These are phyloP conservation scores for Cyberlindnera subsufficiens DNA, from an alignment of 805 yeast genomes.

Conservation along the genomic window DNA sequence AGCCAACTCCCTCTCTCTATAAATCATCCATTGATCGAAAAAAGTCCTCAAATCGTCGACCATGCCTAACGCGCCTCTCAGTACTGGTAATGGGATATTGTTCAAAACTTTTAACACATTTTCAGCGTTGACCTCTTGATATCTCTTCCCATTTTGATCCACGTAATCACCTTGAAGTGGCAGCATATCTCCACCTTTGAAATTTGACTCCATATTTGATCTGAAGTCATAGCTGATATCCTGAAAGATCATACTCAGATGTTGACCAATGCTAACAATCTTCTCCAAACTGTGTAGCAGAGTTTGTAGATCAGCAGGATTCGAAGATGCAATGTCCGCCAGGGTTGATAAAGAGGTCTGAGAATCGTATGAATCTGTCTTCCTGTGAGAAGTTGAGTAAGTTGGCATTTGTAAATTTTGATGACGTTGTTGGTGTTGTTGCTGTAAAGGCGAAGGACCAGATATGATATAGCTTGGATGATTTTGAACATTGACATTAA, in stretches of 20 bases:
- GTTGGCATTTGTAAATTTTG: slow-evolving; percentile 11
- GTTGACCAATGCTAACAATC: slow-evolving; percentile 8
- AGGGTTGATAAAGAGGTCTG: slow-evolving; percentile 19
- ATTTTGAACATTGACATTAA: too few species aligned
- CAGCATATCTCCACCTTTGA: not conserved
- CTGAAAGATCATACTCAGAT: slow-evolving; percentile 9
- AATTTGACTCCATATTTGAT: slow-evolving; percentile 3
- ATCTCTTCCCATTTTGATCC: not conserved
- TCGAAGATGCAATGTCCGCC: slow-evolving; percentile 21
- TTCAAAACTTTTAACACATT: slow-evolving; percentile 1
- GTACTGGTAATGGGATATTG: slow-evolving; percentile 4
- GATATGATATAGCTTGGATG: too few species aligned
- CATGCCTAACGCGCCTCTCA: slow-evolving; percentile 1
- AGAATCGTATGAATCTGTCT: slow-evolving; percentile 20
- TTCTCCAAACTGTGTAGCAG: slow-evolving; percentile 10
- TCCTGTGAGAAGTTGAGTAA: slow-evolving; percentile 6
- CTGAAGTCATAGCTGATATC: slow-evolving; percentile 18
- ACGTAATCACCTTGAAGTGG: not conserved
- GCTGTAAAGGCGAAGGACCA: not conserved
- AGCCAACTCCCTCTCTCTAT: slow-evolving; percentile 2
- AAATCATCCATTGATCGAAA: slow-evolving; percentile 10
- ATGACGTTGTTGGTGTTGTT: slow-evolving; percentile 6
- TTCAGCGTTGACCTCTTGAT: not conserved
- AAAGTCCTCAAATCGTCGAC: slow-evolving; percentile 3
- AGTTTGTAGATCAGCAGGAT: not conserved